Evolutionary conservation across 2,329 filamentous ascomycete species (phyloP).

Genomic region (Paracorniculantispora psalliotae): DNA sequence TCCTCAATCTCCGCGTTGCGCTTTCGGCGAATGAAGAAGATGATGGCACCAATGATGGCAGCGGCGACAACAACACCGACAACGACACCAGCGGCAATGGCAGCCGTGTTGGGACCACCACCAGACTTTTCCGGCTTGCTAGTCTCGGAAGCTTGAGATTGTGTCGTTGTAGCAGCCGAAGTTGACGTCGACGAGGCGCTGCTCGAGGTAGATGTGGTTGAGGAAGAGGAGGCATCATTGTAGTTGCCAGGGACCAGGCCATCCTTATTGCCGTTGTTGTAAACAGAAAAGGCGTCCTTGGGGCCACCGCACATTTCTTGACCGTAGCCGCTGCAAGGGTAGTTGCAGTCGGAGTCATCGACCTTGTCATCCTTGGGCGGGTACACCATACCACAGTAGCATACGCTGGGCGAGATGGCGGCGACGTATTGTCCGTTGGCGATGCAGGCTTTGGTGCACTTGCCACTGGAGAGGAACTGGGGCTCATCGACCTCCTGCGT

Average conservation of each 20-base stretch:
- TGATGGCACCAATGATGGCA: constrained; percentile 60
- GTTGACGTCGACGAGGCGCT: constrained; percentile 20
- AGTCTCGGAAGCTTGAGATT: constrained; percentile 18
- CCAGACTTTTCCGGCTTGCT: constrained; percentile 1
- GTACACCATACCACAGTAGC: constrained; percentile 68
- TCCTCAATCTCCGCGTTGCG: constrained; percentile 75
- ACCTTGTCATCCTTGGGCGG: constrained; percentile 54
- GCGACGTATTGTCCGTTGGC: constrained; percentile 50
- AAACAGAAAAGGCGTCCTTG: constrained; percentile 36
- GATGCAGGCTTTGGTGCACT: constrained; percentile 37
- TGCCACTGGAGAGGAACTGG: constrained; percentile 31
- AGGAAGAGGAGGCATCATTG: constrained; percentile 18
- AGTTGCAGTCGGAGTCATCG: constrained; percentile 57
- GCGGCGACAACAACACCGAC: constrained; percentile 70
- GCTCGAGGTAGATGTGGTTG: constrained; percentile 22
- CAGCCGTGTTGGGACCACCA: constrained; percentile 62
- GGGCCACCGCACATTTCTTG: constrained; percentile 54
- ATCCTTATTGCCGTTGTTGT: constrained; percentile 43
- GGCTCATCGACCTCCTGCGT: constrained; percentile 16
- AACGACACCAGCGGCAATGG: constrained; percentile 82
- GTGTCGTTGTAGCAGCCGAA: constrained; percentile 20
- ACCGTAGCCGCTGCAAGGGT: constrained; percentile 59
- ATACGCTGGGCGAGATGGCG: constrained; percentile 58
- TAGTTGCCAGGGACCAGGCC: constrained; percentile 32
- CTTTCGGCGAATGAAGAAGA: constrained; percentile 71